Evolutionary conservation across 805 yeast species (phyloP), one percentile per base, ranked within the genome.

Genomic region (Helenozyma rhizophorensis): DNA sequence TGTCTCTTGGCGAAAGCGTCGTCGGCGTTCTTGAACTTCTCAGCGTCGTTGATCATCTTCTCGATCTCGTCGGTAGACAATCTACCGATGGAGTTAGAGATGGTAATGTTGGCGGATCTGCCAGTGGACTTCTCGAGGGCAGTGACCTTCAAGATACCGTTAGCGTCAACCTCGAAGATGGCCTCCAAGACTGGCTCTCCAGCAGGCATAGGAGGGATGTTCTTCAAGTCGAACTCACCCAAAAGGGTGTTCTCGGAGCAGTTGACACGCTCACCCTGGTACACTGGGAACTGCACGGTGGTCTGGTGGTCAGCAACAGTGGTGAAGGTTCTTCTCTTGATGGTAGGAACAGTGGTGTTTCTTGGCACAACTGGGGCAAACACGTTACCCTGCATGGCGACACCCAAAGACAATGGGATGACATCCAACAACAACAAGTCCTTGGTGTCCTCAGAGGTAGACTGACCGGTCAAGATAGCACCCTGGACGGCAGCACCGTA

Each of bases 401-500:
- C 71, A 62, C 72, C 72, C 51, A 66, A 59, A 48, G 72, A 66
- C 58, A 66, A 65, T 62, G 72, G 72, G 54, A 65, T 65, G 49
- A 66, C 72, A 62, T 66, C 72, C 56, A 66, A 65, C 56, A 66
- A 65, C 59, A 66, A 66, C 55, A 66, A 65, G 60, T 66, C 72
- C 58, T 66, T 65, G 60, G 72, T 66, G 54, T 66, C 71, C 49
- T 65, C 71, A 31, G 68, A 62, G 38, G 72, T 66, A 43, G 69
- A 62, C 57, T 66, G 71, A 51, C 72, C 72, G 47, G 72, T 65
- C 54, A 66, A 65, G 61, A 66, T 65, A 50, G 72, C 97, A 37
- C 96, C 97, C 74, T 90, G 98, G 45, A 90, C 97, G 45, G 98
- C 97, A 42, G 97, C 97, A 78, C 98, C 98, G 55, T 81, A 90